Evolutionary conservation across 495 filamentous ascomycete genomes (phyloP).

Genomic region (Penicillium taxi): DNA sequence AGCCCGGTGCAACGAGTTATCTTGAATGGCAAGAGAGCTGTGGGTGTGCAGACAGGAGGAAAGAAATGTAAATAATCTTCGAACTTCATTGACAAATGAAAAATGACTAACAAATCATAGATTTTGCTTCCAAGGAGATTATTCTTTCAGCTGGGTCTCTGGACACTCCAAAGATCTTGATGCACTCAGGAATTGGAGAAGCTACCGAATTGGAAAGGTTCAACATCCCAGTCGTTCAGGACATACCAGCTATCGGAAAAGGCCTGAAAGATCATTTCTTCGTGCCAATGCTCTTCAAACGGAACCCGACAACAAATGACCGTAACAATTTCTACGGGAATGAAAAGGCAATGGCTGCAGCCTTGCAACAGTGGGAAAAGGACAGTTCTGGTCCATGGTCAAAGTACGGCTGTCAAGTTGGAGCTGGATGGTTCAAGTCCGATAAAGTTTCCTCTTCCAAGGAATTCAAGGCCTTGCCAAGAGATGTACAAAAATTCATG

Average conservation of each 20-base stretch:
- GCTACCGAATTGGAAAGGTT: conserved; percentile 41
- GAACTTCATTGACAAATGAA: neutral
- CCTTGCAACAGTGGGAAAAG: conserved; percentile 39
- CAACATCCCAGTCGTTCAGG: conserved; percentile 43
- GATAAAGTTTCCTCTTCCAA: conserved; percentile 24
- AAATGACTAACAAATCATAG: conserved; percentile 4
- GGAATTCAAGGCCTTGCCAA: conserved; percentile 41
- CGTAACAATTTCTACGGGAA: conserved; percentile 26
- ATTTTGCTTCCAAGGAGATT: conserved; percentile 45
- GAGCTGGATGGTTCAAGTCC: conserved; percentile 49
- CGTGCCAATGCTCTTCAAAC: conserved; percentile 14
- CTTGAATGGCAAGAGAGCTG: conserved; percentile 42
- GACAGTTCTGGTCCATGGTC: conserved; percentile 42
- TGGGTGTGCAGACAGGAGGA: conserved; percentile 43
- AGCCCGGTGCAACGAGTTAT: conserved; percentile 43
- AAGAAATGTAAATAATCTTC: conserved; percentile 18
- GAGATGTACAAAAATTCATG: conserved; percentile 30
- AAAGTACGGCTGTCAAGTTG: conserved; percentile 29
- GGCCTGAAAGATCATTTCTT: conserved; percentile 51
- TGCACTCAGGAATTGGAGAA: conserved; percentile 59
- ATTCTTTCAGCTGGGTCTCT: conserved; percentile 51
- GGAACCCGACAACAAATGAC: conserved; percentile 24
- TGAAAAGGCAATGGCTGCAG: conserved; percentile 29
- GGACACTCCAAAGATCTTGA: conserved; percentile 52
- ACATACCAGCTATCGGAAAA: conserved; percentile 46